These are phyloP conservation scores for Microbotryum silenes-acaulis DNA, from an alignment of 1,284 basidiomycete species.

Conservation along the genomic window DNA sequence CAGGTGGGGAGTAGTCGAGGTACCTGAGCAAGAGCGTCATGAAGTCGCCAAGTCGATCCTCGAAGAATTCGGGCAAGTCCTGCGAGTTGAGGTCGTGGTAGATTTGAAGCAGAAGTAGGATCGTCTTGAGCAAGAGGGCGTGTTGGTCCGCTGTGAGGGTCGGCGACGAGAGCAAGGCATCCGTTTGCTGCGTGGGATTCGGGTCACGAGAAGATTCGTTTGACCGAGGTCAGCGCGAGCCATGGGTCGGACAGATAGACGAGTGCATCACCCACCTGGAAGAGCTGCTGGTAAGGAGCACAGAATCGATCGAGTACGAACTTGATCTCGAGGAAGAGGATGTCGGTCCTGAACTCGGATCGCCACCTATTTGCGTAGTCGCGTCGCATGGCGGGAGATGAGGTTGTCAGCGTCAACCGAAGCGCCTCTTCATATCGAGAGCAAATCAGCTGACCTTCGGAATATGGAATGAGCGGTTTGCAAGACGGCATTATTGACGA, in stretches of 20 bases:
- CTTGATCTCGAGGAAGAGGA: conserved; percentile 86
- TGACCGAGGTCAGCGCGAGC: background rate
- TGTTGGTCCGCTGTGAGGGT: conserved; percentile 38
- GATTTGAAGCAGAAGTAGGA: conserved; percentile 73
- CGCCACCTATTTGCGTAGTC: conserved; percentile 55
- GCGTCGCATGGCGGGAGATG: background rate
- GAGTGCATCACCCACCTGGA: conserved; percentile 48
- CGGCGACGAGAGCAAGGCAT: conserved; percentile 44
- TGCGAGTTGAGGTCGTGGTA: conserved; percentile 93
- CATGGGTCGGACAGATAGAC: background rate
- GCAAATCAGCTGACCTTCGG: conserved; percentile 45
- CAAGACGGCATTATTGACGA: conserved; percentile 79
- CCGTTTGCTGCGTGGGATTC: conserved; percentile 40
- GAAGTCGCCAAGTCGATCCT: conserved; percentile 76
- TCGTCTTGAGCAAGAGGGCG: conserved; percentile 57
- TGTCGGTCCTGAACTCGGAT: conserved; percentile 76
- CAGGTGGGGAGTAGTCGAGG: conserved; percentile 64
- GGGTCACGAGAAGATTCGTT: background rate
- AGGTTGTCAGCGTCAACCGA: background rate
- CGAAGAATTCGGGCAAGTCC: conserved; percentile 88
- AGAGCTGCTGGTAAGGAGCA: conserved; percentile 72
- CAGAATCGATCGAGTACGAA: conserved; percentile 79
- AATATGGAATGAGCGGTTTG: conserved; percentile 95
- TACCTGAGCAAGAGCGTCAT: conserved; percentile 72
- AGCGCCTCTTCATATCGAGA: background rate